Evolutionary conservation across 441 rosid species (phyloP).

Genomic region (Adansonia rubrostipa): DNA sequence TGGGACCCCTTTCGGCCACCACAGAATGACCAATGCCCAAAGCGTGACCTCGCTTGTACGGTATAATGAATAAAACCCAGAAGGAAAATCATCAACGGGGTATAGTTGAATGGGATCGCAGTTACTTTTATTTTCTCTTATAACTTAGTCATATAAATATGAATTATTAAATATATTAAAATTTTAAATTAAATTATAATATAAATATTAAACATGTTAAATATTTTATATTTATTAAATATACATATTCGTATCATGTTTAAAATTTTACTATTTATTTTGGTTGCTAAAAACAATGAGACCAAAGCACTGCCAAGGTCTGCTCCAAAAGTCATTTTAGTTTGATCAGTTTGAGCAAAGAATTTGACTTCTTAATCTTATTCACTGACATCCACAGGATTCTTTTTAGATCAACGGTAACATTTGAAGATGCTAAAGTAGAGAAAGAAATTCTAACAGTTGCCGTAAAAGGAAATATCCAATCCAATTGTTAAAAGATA

Average conservation of each 20-base stretch:
- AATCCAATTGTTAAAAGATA: no score
- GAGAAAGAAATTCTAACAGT: background rate
- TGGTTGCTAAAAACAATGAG: background rate
- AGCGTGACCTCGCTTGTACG: no score
- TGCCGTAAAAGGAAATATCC: no score
- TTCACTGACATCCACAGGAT: background rate
- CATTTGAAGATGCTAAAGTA: background rate
- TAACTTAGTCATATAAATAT: no score
- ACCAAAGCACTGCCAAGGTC: background rate
- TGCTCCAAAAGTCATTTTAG: background rate
- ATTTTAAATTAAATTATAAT: no score
- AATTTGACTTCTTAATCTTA: background rate
- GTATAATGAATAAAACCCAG: background rate
- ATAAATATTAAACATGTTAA: no score
- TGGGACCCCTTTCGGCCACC: background rate
- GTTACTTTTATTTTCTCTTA: no score
- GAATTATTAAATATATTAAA: no score
- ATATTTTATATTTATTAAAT: no score
- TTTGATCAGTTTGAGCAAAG: background rate
- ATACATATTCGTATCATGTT: no score
- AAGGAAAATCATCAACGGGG: background rate
- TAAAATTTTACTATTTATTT: no score
- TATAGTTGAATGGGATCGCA: background rate
- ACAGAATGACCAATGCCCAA: background rate
- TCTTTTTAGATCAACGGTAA: background rate